Evolutionary conservation across 805 yeast species (phyloP), one percentile per base, ranked within the genome.

Genomic region (Candida insectorum): DNA sequence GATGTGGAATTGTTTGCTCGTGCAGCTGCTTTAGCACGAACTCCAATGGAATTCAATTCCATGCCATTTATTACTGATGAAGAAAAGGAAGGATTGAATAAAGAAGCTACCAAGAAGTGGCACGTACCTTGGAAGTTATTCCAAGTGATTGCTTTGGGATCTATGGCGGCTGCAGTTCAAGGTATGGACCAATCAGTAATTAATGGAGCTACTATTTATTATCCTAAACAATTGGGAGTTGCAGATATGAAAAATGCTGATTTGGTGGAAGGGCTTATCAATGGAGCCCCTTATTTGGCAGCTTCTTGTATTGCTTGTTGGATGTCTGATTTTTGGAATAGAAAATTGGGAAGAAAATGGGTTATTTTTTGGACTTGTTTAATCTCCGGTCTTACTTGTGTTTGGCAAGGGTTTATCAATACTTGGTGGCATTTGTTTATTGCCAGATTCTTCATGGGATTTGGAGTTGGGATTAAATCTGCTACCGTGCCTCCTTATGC

Each of bases 111-210:
- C 14, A 48, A 53, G 27, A 62, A 49, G 36, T 66, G 69, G 69
- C 60, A 61, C 34, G 72, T 73, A 12, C 77, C 73, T 62, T 15
- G 48, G 10, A 75, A 69, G 39, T 61, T 81, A 45, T 56, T 73
- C 41, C 75, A 65, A 40, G 69, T 74, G 12, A 71, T 76, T 55
- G 71, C 79, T 6, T 58, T 78, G 48, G 77, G 82, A 30, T 79
- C 85, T 3, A 62, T 79, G 65, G 78, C 84, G 30, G 81, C 84
- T 3, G 79, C 82, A 5, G 83, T 79, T 24, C 87, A 81, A 50
- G 87, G 87, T 34, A 78, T 78, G 84, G 87, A 81, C 51, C 83
- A 81, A 52, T 71, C 84, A 6, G 85, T 79, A 6, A 62, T 77
- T 38, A 79, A 80, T 42, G 87, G 86, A 21, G 86, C 86, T 14